Percentiles rank a stretch among this genome's conserved stretches.
These are phyloP conservation scores for Kodamaea nitidulidarum DNA, from an alignment of 805 yeast genomes.

Conservation along the genomic window DNA sequence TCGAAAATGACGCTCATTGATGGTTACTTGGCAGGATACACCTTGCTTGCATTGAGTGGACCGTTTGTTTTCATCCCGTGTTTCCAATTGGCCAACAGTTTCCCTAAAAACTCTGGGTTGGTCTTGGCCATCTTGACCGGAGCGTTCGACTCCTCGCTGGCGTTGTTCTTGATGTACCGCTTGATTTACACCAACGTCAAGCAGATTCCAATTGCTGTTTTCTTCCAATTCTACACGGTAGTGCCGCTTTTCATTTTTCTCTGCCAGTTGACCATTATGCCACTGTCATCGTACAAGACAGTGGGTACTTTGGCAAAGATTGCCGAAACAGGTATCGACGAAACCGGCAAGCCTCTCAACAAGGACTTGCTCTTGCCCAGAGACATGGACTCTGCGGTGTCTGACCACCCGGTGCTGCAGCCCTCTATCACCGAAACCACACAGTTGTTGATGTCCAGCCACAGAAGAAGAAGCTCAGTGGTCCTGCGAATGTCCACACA, in stretches of 20 bases:
- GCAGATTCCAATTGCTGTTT: slow-evolving; percentile 45
- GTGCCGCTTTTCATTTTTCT: slow-evolving; percentile 76
- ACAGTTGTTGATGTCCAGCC: slow-evolving; percentile 25
- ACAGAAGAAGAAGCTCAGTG: slow-evolving; percentile 30
- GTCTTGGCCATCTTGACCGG: slow-evolving; percentile 51
- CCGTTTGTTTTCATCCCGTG: slow-evolving; percentile 90
- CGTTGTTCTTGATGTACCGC: slow-evolving; percentile 73
- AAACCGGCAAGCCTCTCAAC: slow-evolving; percentile 56
- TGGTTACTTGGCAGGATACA: slow-evolving; percentile 70
- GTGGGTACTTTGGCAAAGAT: slow-evolving; percentile 63
- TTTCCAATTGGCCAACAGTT: slow-evolving; percentile 76
- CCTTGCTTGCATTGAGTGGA: slow-evolving; percentile 80
- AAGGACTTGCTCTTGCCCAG: slow-evolving; percentile 39
- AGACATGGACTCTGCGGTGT: slow-evolving; percentile 21
- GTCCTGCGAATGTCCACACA: slow-evolving; percentile 28
- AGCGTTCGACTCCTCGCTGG: slow-evolving; percentile 93
- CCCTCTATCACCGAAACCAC: slow-evolving; percentile 41
- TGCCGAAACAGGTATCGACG: slow-evolving; percentile 71
- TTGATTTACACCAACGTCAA: slow-evolving; percentile 48
- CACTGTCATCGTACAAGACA: slow-evolving; percentile 68
- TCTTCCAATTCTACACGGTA: slow-evolving; percentile 62
- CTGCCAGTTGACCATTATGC: slow-evolving; percentile 80
- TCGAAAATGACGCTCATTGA: slow-evolving; percentile 39
- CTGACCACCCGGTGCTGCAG: slow-evolving; percentile 23
- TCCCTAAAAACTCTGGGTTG: slow-evolving; percentile 29